Conservation (phyloP, 208 protist species). For the Acanthamoeba sp. region DNA sequence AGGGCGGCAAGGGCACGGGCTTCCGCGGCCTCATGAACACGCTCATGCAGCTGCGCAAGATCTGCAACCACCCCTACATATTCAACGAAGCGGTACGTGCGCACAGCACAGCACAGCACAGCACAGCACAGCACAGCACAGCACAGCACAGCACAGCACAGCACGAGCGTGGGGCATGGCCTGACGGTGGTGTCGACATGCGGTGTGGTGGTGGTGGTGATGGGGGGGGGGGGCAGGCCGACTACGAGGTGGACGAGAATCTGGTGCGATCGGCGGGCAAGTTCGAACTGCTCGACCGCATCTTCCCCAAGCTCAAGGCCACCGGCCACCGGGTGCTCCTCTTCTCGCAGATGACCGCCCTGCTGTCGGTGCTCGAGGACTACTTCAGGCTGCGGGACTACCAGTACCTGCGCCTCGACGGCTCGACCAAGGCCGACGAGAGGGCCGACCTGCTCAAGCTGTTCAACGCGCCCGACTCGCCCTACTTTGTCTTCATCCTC, state of each 20-base stretch:
- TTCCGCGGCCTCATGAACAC: slow-evolving; percentile 95
- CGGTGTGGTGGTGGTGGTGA: slow-evolving; percentile 48
- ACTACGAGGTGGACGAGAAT: too few relatives aligned
- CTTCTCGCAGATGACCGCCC: slow-evolving; percentile 89
- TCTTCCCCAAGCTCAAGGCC: slow-evolving; percentile 91
- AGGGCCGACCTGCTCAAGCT: too few relatives aligned
- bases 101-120: too few relatives aligned
- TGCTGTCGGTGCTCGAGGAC: slow-evolving; percentile 90
- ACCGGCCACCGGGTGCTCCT: slow-evolving; percentile 90
- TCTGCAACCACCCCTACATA: slow-evolving; percentile 98
- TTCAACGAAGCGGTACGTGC: slow-evolving; percentile 89
- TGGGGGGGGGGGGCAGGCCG: too few relatives aligned
- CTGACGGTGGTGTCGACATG: slow-evolving; percentile 88
- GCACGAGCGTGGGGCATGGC: too few relatives aligned
- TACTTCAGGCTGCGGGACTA: slow-evolving; percentile 84
- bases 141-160: too few relatives aligned
- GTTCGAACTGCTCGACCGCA: slow-evolving; percentile 94
- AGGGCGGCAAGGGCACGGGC: background rate
- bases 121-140: too few relatives aligned
- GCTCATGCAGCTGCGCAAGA: slow-evolving; percentile 97
- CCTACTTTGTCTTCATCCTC: slow-evolving; percentile 87
- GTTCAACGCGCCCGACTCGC: too few relatives aligned
- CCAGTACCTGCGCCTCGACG: slow-evolving; percentile 90
- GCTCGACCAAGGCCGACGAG: too few relatives aligned
- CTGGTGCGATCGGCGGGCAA: slow-evolving; percentile 86